phyloP scores from a whole-genome alignment of 495 filamentous ascomycete species.

The Penicillium samsonianum region DNA sequence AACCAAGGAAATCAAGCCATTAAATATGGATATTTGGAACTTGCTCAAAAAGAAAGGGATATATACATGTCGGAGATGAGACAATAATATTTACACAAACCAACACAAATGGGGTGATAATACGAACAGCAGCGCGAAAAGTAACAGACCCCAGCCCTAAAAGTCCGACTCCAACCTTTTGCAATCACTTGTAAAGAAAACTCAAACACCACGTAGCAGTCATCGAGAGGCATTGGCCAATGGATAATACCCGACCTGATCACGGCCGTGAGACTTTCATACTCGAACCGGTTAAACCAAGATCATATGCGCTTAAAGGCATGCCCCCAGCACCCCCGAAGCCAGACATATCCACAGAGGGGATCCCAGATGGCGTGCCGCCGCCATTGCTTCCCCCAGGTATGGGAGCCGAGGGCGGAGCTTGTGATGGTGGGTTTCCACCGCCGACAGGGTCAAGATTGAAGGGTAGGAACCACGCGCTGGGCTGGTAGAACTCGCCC shows the following conservation, averaged over 20 bases:
- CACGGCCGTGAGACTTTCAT: constrained; percentile 21
- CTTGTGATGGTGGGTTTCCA: constrained; percentile 19
- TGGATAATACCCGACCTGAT: constrained; percentile 4
- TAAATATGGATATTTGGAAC: not conserved
- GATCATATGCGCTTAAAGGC: constrained; percentile 35
- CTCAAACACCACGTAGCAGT: constrained; percentile 22
- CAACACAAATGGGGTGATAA: constrained; percentile 7
- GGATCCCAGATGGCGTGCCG: constrained; percentile 1
- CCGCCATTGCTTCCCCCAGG: not conserved
- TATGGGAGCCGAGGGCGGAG: constrained; percentile 5
- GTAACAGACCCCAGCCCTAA: constrained; percentile 12
- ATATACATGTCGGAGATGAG: constrained; percentile 1
- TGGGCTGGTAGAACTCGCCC: constrained; percentile 54
- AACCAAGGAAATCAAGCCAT: not conserved
- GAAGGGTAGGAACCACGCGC: constrained; percentile 94
- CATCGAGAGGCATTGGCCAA: constrained; percentile 11
- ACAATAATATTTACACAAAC: constrained; percentile 2
- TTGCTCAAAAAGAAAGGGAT: not conserved
- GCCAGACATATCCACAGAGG: constrained; percentile 24
- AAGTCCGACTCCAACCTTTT: not conserved
- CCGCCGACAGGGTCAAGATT: constrained; percentile 70
- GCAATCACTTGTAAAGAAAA: constrained; percentile 13
- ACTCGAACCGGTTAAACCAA: constrained; percentile 26
- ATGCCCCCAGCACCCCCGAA: constrained; percentile 30
- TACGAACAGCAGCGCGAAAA: constrained; percentile 2